Evolutionary conservation across 148 eudicot genomes (phyloP), one percentile per base, ranked within the genome.

Genomic region (Bassia scoparia): DNA sequence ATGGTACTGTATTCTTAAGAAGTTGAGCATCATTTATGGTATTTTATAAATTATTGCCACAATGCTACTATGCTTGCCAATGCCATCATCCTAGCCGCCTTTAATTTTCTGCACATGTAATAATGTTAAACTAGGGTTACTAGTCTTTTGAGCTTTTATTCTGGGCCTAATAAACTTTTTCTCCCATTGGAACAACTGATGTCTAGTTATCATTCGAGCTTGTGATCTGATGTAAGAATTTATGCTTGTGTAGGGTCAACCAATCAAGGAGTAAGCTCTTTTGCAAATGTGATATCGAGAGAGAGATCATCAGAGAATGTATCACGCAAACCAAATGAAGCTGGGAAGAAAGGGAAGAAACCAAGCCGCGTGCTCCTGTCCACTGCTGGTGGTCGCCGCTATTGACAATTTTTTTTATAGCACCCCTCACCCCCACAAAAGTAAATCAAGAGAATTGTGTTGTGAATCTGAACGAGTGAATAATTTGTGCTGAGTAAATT

Each of bases 351-450:
- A 72, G 97, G 97, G 62, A 96, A 89, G 86, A 96, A 92, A 78
- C 81, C 81, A 50, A 85, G 81, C 77, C 88, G 90, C 10, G 95
- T 96, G 48, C 96, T 96, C 61, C 78, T 96, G 44, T 92, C 99
- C 70, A 96, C 96, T 53, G 64, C 94, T 61, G 94, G 97, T 71
- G 91, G 96, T 61, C 94, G 99, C 34, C 99, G 99, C 68, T 96
- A 96, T 75, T 92, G 77, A 78, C n/a, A n/a, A n/a, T 29, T 46
- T 26, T 37, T 23, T 58, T 68, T 8, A 24, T 41, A 23, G 11
- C 4, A 8, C 24, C 43, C 7, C 31, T 49, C 18, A 26, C 24
- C 12, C 53, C 6, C 21, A 15, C 21, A 52, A 52, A n/a, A n/a
- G n/a, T 50, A 52, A 0, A 52, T 52, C 5, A 21, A 21, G 7